These are phyloP conservation scores for Cyclaneusma minus DNA, from an alignment of 2,329 filamentous ascomycete species.

Conservation along the genomic window DNA sequence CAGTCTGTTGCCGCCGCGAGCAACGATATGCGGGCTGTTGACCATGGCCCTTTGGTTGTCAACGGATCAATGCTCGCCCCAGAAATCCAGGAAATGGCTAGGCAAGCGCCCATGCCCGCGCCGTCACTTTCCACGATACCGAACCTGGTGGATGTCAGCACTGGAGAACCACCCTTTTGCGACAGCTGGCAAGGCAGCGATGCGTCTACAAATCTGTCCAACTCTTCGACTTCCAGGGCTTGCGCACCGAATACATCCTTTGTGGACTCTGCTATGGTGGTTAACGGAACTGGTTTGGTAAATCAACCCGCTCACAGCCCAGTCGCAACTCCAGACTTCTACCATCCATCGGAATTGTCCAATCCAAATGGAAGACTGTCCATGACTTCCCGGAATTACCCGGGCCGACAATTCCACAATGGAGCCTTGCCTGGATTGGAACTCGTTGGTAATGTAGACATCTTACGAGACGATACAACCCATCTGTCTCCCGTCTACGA, in stretches of 20 bases:
- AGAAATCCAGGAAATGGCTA: conserved; percentile 2
- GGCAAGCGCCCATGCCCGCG: background rate
- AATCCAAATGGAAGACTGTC: too few relatives aligned
- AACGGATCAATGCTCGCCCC: conserved; percentile 16
- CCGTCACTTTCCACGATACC: background rate
- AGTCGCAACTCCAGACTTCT: background rate
- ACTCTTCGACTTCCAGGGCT: background rate
- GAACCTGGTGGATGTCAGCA: background rate
- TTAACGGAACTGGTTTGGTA: background rate
- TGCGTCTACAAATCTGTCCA: too few relatives aligned
- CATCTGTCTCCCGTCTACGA: conserved; percentile 63
- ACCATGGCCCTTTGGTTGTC: conserved; percentile 14
- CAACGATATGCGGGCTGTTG: conserved; percentile 12
- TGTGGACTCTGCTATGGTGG: background rate
- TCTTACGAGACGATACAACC: conserved; percentile 12
- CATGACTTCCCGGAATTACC: conserved; percentile 12
- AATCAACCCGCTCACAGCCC: background rate
- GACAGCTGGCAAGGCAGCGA: background rate
- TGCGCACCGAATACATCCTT: background rate
- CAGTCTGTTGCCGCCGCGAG: conserved; percentile 14
- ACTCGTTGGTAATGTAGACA: conserved; percentile 11
- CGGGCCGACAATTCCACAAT: conserved; percentile 12
- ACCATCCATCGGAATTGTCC: too few relatives aligned
- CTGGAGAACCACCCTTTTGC: background rate
- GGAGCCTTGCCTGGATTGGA: conserved; percentile 16